Evolutionary conservation across 495 filamentous ascomycete species (phyloP).

Genomic region (Aspergillus sparsus): DNA sequence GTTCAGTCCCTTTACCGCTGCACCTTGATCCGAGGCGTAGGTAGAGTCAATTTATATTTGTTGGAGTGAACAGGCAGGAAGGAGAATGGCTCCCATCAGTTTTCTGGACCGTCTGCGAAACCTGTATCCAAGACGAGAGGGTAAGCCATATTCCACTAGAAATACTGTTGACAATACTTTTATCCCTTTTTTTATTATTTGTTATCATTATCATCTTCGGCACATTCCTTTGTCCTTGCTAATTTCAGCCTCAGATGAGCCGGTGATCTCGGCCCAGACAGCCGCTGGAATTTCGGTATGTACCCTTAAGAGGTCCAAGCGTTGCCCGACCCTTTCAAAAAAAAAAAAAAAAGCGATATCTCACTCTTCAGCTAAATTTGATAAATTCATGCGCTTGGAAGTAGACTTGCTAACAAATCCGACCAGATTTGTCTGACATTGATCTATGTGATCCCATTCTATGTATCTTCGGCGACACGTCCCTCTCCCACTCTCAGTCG

Average conservation of each 20-base stretch:
- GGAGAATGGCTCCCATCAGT: slow-evolving; percentile 40
- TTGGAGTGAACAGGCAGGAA: not conserved
- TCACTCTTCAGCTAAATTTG: not conserved
- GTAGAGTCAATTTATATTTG: not conserved
- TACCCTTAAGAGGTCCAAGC: slow-evolving; percentile 22
- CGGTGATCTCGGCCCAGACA: slow-evolving; percentile 49
- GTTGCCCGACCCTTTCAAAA: slow-evolving; percentile 14
- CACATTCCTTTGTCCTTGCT: slow-evolving; percentile 2
- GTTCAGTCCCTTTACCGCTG: not conserved
- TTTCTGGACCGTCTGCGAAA: slow-evolving; percentile 40
- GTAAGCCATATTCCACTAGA: slow-evolving; percentile 24
- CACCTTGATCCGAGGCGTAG: not conserved
- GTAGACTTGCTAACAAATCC: slow-evolving; percentile 12
- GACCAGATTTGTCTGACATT: slow-evolving; percentile 71
- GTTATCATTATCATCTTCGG: not conserved
- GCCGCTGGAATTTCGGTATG: slow-evolving; percentile 56
- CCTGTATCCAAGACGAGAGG: slow-evolving; percentile 40
- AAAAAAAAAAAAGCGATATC: slow-evolving; percentile 23
- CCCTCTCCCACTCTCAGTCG: slow-evolving; percentile 80
- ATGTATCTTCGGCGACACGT: slow-evolving; percentile 74
- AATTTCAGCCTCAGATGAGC: slow-evolving; percentile 38
- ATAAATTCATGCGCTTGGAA: not conserved
- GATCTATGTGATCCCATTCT: slow-evolving; percentile 89
- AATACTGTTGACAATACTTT: not conserved
- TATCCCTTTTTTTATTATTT: no score